Percentiles rank a stretch among this genome's conserved stretches.
phyloP scores from a whole-genome alignment of 306 rosid species.

The Fragaria vesca region DNA sequence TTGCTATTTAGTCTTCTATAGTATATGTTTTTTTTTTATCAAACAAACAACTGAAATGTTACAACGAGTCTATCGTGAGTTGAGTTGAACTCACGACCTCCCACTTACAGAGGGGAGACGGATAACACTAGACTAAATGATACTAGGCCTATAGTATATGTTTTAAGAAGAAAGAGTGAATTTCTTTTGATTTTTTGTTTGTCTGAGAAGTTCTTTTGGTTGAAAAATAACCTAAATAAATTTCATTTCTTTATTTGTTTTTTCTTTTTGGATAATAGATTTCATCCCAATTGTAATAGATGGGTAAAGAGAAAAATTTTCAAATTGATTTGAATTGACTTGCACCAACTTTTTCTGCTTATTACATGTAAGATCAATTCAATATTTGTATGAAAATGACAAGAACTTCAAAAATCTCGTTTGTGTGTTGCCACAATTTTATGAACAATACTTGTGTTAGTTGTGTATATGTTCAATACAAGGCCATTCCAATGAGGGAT shows the following conservation, averaged over 20 bases:
- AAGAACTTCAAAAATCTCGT: neutral
- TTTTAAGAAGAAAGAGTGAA: neutral
- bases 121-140: too few species aligned
- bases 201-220: neutral
- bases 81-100: too few species aligned
- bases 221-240: neutral
- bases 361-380: neutral
- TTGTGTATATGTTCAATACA: too few species aligned
- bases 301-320: neutral
- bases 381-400: neutral
- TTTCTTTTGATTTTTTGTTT: neutral
- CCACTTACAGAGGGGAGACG: too few species aligned
- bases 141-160: too few species aligned
- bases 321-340: neutral
- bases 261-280: neutral
- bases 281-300: too few species aligned
- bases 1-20: neutral
- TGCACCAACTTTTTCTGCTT: neutral
- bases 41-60: too few species aligned
- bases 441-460: neutral
- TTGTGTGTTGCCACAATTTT: neutral
- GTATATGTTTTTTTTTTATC: neutral
- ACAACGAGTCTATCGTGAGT: too few species aligned
- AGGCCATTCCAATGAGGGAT: too few species aligned
- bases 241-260: neutral